Evolutionary conservation across 495 filamentous ascomycete genomes (phyloP).

Genomic region (Aspergillus panamensis): DNA sequence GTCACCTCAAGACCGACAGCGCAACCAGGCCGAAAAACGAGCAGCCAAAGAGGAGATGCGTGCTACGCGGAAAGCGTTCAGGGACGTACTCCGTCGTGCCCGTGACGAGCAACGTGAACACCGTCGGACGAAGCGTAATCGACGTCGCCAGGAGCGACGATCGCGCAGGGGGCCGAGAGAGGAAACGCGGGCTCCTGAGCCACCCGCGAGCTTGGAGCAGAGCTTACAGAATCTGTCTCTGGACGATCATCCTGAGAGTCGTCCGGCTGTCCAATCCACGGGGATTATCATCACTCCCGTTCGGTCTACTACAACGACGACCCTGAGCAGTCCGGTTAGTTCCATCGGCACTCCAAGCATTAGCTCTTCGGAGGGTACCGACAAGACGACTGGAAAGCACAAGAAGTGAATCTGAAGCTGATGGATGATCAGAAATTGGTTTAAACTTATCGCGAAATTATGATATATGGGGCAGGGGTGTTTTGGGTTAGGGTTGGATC

Average conservation of each 20-base stretch:
- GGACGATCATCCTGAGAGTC: constrained; percentile 16
- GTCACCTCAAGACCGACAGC: constrained; percentile 36
- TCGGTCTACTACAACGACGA: constrained; percentile 22
- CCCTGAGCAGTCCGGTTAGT: constrained; percentile 22
- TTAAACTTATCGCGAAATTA: neutral
- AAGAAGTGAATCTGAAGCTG: neutral
- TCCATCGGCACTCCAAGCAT: constrained; percentile 25
- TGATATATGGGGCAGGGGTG: too few species aligned
- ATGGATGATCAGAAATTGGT: neutral
- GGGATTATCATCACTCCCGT: constrained; percentile 10
- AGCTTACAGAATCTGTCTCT: constrained; percentile 27
- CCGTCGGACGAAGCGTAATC: constrained; percentile 24
- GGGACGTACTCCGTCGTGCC: constrained; percentile 38
- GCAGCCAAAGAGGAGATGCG: constrained; percentile 42
- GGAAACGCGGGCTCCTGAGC: neutral
- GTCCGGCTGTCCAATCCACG: constrained; percentile 15
- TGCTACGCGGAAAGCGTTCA: constrained; percentile 38
- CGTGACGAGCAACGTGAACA: constrained; percentile 39
- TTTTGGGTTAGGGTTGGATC: neutral
- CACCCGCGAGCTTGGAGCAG: constrained; percentile 15
- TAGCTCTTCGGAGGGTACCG: constrained; percentile 18
- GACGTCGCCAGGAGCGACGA: constrained; percentile 24
- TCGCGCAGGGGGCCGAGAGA: constrained; percentile 6
- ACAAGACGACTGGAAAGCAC: constrained; percentile 13
- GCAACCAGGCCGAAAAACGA: constrained; percentile 29